These are phyloP conservation scores for Ceriops tagal DNA, from an alignment of 345 rosid species.

Conservation along the genomic window DNA sequence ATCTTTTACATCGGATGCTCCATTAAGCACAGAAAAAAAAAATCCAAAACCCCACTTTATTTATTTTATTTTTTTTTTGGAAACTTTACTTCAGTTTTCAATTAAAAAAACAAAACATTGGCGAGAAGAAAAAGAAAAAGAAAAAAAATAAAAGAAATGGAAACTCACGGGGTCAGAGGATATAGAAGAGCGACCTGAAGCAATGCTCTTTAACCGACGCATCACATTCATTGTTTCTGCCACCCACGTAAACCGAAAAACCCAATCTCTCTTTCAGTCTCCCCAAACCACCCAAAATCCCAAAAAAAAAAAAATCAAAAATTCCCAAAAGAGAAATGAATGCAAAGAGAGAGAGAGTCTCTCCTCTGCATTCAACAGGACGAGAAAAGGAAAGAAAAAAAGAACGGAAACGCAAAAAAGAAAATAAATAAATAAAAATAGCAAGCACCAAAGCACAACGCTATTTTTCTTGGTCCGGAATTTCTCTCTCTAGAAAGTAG, in stretches of 20 bases:
- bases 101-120: slow-evolving; percentile 15
- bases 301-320: background rate
- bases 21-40: background rate
- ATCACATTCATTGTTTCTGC: slow-evolving; percentile 67
- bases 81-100: background rate
- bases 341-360: slow-evolving; percentile 30
- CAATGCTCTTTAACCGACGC: slow-evolving; percentile 95
- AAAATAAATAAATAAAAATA: background rate
- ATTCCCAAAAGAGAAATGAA: background rate
- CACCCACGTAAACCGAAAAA: slow-evolving; percentile 21
- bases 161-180: slow-evolving; percentile 78
- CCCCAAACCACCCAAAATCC: background rate
- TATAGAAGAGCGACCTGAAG: slow-evolving; percentile 79
- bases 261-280: slow-evolving; percentile 17
- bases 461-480: background rate
- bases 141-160: no score
- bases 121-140: background rate
- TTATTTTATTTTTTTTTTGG: background rate
- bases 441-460: no score
- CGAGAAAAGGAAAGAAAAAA: background rate
- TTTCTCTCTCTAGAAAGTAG: slow-evolving; percentile 7
- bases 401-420: background rate
- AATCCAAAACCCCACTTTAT: background rate
- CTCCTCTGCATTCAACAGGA: slow-evolving; percentile 27
- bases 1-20: background rate